phyloP scores from a whole-genome alignment of 352 stramenopile genomes.

The Globisporangium nodosum region DNA sequence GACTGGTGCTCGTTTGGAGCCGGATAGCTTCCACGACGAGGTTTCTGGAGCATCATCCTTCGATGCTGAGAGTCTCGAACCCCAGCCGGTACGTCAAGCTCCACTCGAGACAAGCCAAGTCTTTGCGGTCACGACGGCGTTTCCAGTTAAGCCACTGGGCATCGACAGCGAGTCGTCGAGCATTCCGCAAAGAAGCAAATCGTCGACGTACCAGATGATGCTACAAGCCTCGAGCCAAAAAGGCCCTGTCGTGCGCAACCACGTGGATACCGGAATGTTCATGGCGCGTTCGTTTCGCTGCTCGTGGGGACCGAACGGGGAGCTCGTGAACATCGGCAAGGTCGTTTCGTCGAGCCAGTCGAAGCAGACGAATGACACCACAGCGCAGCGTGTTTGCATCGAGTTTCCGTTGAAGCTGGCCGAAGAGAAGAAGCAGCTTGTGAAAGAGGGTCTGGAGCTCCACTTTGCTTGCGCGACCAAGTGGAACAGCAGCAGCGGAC shows the following conservation, averaged over 20 bases:
- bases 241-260: slow-evolving; percentile 32
- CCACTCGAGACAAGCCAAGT: slow-evolving; percentile 24
- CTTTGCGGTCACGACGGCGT: slow-evolving; percentile 27
- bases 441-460: slow-evolving; percentile 50
- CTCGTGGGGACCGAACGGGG: slow-evolving; percentile 72
- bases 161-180: slow-evolving; percentile 25
- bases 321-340: slow-evolving; percentile 60
- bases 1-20: neutral
- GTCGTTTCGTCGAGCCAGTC: slow-evolving; percentile 22
- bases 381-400: slow-evolving; percentile 29
- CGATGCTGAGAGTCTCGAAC: slow-evolving; percentile 16
- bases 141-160: slow-evolving; percentile 27
- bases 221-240: slow-evolving; percentile 33
- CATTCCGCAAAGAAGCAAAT: slow-evolving; percentile 32
- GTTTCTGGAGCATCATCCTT: slow-evolving; percentile 3
- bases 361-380: slow-evolving; percentile 15
- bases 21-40: neutral
- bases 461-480: slow-evolving; percentile 44
- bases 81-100: slow-evolving; percentile 9
- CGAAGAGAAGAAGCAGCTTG: slow-evolving; percentile 28
- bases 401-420: slow-evolving; percentile 42
- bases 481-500: slow-evolving; percentile 7
- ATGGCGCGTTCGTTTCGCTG: slow-evolving; percentile 79
- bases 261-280: slow-evolving; percentile 62
- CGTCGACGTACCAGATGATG: slow-evolving; percentile 69